A percentile compares a stretch with the other conserved stretches of the same genome.
Conservation (phyloP, 2,329 filamentous ascomycete species). For the Rutstroemia sp. region DNA sequence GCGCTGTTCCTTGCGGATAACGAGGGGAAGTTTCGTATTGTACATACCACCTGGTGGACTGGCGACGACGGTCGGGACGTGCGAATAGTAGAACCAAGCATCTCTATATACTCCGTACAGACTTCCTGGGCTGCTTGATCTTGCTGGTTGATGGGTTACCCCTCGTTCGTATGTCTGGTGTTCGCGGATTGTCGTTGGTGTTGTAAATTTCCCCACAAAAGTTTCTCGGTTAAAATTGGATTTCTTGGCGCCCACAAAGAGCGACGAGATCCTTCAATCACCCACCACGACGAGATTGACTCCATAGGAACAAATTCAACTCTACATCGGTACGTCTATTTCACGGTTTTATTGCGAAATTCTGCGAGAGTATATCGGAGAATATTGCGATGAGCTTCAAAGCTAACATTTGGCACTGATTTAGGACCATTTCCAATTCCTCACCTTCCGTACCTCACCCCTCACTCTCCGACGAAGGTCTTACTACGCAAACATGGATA, state of each 20-base stretch:
- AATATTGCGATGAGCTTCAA: not conserved
- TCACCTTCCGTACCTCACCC: constrained; percentile 11
- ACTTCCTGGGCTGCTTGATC: too few species aligned
- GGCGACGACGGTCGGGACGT: too few species aligned
- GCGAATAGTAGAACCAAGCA: too few species aligned
- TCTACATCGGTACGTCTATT: constrained; percentile 11
- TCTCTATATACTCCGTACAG: too few species aligned
- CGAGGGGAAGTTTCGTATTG: too few species aligned
- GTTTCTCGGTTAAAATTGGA: constrained; percentile 18
- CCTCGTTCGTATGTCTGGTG: too few species aligned
- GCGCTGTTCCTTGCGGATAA: too few species aligned
- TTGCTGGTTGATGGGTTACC: too few species aligned
- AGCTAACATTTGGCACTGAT: constrained; percentile 4
- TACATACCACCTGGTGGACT: too few species aligned
- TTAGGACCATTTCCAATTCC: constrained; percentile 9
- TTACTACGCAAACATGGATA: constrained; percentile 48
- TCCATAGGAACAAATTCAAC: constrained; percentile 13
- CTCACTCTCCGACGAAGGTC: constrained; percentile 20
- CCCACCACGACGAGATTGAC: constrained; percentile 13
- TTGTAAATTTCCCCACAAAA: constrained; percentile 11
- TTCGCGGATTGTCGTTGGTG: too few species aligned
- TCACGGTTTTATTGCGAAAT: not conserved
- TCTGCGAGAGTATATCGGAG: not conserved
- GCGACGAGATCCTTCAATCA: constrained; percentile 12
- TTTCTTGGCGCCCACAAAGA: constrained; percentile 23